phyloP scores from a whole-genome alignment of 345 rosid genomes.

The Acer negundo region DNA sequence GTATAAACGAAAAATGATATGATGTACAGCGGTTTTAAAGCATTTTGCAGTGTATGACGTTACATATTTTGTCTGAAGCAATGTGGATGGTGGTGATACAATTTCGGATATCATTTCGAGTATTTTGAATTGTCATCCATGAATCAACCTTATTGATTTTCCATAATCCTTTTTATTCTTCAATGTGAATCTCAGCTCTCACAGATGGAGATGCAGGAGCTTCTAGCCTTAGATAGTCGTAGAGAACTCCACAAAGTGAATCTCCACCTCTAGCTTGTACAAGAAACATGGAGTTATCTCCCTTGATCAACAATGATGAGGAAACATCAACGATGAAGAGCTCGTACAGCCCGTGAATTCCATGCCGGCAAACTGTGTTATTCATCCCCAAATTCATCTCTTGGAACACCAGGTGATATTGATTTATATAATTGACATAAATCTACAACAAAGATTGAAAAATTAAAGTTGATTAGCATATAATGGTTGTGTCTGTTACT shows the following conservation, averaged over 20 bases:
- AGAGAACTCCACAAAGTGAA: conserved; percentile 37
- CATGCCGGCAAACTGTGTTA: conserved; percentile 39
- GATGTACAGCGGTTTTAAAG: background rate
- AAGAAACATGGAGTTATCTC: conserved; percentile 39
- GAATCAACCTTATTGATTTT: conserved; percentile 1
- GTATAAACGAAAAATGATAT: conserved; percentile 17
- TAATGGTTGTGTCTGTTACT: background rate
- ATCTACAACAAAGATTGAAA: conserved; percentile 19
- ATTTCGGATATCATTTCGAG: conserved; percentile 3
- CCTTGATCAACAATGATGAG: conserved; percentile 26
- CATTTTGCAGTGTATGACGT: conserved; percentile 1
- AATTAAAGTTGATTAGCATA: background rate
- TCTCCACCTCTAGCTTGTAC: conserved; percentile 34
- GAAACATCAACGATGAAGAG: conserved; percentile 27
- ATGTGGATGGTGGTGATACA: background rate
- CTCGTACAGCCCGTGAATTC: conserved; percentile 38
- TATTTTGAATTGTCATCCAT: background rate
- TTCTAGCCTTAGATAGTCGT: conserved; percentile 42
- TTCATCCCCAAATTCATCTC: conserved; percentile 34
- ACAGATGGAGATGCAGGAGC: conserved; percentile 27
- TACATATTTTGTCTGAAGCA: conserved; percentile 12
- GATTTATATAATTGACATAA: conserved; percentile 23
- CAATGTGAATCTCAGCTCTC: background rate
- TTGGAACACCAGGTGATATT: conserved; percentile 26
- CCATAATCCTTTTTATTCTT: background rate